Conservation (phyloP, 805 yeast species). For the Ogataea allantospora region DNA sequence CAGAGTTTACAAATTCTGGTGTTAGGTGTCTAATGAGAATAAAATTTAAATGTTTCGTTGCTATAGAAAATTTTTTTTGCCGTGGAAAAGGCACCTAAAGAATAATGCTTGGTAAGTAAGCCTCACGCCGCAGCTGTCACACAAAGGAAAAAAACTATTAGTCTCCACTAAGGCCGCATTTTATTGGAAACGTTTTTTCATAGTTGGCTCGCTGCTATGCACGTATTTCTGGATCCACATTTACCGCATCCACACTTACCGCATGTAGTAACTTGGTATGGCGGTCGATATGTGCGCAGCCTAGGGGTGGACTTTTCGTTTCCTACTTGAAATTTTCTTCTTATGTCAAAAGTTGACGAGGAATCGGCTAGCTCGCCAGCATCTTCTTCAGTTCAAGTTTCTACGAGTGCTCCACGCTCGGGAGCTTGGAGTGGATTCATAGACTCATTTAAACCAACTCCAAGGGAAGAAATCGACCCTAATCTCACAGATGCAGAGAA, state of each 20-base stretch:
- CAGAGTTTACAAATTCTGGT: slow-evolving; percentile 59
- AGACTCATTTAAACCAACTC: slow-evolving; percentile 24
- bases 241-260: no score
- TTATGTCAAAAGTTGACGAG: slow-evolving; percentile 2
- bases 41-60: background rate
- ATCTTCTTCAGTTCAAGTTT: background rate
- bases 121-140: slow-evolving; percentile 4
- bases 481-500: slow-evolving; percentile 38
- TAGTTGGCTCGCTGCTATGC: background rate
- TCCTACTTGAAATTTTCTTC: background rate
- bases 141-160: background rate
- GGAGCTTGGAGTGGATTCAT: slow-evolving; percentile 13
- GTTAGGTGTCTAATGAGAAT: slow-evolving; percentile 31
- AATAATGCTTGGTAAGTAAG: background rate
- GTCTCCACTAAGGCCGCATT: background rate
- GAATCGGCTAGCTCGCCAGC: background rate
- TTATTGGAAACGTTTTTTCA: background rate
- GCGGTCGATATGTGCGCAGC: no score
- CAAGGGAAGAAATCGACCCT: slow-evolving; percentile 37
- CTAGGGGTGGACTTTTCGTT: no score
- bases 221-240: no score
- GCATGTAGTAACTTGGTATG: no score
- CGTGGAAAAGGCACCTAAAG: slow-evolving; percentile 7
- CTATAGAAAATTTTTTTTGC: slow-evolving; percentile 1
- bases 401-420: slow-evolving; percentile 18